Conservation (phyloP, 1,284 basidiomycete species). For the Pyrrhoderma noxium region DNA sequence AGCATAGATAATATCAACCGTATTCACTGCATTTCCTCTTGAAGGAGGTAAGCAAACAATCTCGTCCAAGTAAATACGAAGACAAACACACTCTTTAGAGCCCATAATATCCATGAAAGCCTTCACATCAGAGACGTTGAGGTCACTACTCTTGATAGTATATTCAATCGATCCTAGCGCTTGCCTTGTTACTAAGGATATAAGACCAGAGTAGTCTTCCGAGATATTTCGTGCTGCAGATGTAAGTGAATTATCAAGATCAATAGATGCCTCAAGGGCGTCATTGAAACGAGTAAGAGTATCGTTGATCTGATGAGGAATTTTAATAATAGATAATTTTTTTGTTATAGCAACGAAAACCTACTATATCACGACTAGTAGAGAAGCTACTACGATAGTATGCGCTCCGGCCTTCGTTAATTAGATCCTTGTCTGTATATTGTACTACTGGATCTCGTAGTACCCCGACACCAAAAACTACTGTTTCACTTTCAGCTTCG, state of each 20-base stretch:
- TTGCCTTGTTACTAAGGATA: conserved; percentile 34
- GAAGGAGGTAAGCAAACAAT: too few species aligned
- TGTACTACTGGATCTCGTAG: conserved; percentile 27
- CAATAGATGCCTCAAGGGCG: conserved; percentile 26
- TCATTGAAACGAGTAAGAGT: conserved; percentile 33
- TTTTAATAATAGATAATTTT: neutral
- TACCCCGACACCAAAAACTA: conserved; percentile 23
- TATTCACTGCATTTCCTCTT: conserved; percentile 32
- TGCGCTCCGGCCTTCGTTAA: too few species aligned
- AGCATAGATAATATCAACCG: conserved; percentile 43
- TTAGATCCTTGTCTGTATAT: conserved; percentile 31
- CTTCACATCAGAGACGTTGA: conserved; percentile 22
- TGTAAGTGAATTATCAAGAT: conserved; percentile 32
- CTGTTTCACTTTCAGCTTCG: too few species aligned
- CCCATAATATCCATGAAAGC: conserved; percentile 19
- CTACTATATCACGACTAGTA: conserved; percentile 23
- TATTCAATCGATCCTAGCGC: conserved; percentile 35
- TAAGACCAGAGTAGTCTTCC: conserved; percentile 31
- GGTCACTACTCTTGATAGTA: conserved; percentile 26
- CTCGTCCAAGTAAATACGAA: too few species aligned
- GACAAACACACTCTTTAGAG: too few species aligned
- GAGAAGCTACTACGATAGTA: conserved; percentile 25
- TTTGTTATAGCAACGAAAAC: neutral
- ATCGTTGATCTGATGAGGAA: conserved; percentile 26
- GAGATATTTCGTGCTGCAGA: conserved; percentile 26